Evolutionary conservation across 164 flowering plant species (phyloP), one percentile per base, ranked within the genome.

Genomic region (Sextonia rubra): DNA sequence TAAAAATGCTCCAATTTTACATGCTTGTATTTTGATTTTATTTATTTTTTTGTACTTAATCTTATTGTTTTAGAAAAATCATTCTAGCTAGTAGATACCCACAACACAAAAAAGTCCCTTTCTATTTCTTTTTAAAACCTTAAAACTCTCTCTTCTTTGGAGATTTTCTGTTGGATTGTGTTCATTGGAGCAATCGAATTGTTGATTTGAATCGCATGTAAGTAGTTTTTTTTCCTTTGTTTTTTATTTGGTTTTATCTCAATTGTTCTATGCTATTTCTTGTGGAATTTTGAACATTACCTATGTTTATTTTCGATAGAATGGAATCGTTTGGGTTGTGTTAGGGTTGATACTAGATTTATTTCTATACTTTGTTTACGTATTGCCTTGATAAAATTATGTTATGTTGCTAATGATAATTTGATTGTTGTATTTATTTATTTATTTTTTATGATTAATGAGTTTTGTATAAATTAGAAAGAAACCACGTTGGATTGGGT

Each of bases 101-200:
- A n/a, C n/a, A n/a, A n/a, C n/a, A n/a, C n/a, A n/a, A n/a, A n/a
- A n/a, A n/a, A n/a, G n/a, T n/a, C n/a, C n/a, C n/a, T n/a, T n/a
- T n/a, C n/a, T n/a, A n/a, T n/a, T n/a, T n/a, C n/a, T n/a, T n/a
- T n/a, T n/a, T n/a, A n/a, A n/a, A n/a, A n/a, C n/a, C n/a, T n/a
- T n/a, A n/a, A n/a, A n/a, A n/a, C n/a, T n/a, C 62, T 68, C 48
- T 26, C 76, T 76, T n/a, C n/a, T 4, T 77, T 74, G 66, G 83
- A 80, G 60, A 68, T n/a, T 24, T 68, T n/a, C n/a, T n/a, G n/a
- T n/a, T n/a, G n/a, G n/a, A n/a, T n/a, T n/a, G n/a, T n/a, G n/a
- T n/a, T 27, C 15, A n/a, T 64, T 18, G n/a, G 44, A 27, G 67
- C 67, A 64, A 64, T 64, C 44, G 44, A 52, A 72, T 26, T 71